Conservation (phyloP, 2,329 filamentous ascomycete species). For the Colletotrichum sp. region DNA sequence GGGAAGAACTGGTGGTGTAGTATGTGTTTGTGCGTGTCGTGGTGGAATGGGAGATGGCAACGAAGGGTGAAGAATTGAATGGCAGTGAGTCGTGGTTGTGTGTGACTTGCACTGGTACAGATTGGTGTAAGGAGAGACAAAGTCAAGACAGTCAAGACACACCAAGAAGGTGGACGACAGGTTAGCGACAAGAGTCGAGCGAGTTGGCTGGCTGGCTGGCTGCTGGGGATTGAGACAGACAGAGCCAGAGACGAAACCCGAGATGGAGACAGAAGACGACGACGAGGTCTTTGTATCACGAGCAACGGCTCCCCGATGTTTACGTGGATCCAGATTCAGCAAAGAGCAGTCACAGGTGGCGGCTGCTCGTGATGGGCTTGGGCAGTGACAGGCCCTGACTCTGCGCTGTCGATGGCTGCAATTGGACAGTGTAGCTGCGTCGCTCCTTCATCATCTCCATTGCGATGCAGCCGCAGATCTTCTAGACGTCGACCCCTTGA, state of each 20-base stretch:
- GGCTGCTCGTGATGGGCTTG: not conserved
- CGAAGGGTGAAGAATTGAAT: not conserved
- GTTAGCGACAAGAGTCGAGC: not conserved
- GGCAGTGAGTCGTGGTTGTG: not conserved
- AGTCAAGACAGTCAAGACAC: conserved; percentile 1
- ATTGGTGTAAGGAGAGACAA: conserved; percentile 6
- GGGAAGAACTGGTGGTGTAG: not conserved
- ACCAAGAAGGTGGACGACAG: not conserved
- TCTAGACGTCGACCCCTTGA: not conserved
- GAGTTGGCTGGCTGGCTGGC: not conserved
- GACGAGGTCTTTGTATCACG: conserved; percentile 9
- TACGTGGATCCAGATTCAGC: conserved; percentile 3
- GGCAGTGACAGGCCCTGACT: not conserved
- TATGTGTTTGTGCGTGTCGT: not conserved
- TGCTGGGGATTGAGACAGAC: not conserved
- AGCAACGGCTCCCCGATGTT: conserved; percentile 13
- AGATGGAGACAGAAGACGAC: not conserved
- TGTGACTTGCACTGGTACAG: not conserved
- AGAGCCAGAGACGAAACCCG: not conserved
- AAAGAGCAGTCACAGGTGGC: not conserved
- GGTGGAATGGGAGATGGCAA: not conserved
- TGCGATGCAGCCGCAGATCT: not conserved
- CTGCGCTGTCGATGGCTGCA: not conserved
- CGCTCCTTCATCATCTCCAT: conserved; percentile 2
- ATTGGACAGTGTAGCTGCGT: not conserved